Evolutionary conservation across 192 early-diverging fungal species (phyloP).

Genomic region (Piromyces sp.): DNA sequence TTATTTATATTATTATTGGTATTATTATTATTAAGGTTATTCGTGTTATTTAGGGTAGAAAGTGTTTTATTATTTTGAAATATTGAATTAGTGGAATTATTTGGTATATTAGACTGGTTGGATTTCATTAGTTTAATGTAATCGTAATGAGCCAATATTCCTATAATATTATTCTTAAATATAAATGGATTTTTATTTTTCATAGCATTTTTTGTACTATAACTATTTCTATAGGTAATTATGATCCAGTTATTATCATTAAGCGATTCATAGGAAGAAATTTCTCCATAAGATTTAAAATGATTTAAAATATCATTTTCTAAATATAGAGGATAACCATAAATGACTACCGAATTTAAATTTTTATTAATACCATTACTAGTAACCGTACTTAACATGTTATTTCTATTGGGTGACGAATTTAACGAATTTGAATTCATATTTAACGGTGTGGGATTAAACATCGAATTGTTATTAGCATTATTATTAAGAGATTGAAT

Average conservation of each 20-base stretch:
- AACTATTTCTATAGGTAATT: neutral
- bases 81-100: too few relatives aligned
- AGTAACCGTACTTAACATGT: neutral
- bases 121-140: neutral
- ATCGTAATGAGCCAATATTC: neutral
- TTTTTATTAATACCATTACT: neutral
- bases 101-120: neutral
- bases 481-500: neutral
- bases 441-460: too few relatives aligned
- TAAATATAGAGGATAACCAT: neutral
- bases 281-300: neutral
- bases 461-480: too few relatives aligned
- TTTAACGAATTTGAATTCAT: neutral
- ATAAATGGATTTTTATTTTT: neutral
- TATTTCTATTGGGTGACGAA: neutral
- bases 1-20: too few relatives aligned
- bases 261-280: neutral
- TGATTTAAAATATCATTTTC: neutral
- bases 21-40: too few relatives aligned
- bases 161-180: neutral
- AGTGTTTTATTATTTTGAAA: too few relatives aligned
- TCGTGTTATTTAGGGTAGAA: too few relatives aligned
- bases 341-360: neutral
- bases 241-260: neutral
- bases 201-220: neutral